Conservation (phyloP, 441 rosid species). For the Adansonia madagascariensis region DNA sequence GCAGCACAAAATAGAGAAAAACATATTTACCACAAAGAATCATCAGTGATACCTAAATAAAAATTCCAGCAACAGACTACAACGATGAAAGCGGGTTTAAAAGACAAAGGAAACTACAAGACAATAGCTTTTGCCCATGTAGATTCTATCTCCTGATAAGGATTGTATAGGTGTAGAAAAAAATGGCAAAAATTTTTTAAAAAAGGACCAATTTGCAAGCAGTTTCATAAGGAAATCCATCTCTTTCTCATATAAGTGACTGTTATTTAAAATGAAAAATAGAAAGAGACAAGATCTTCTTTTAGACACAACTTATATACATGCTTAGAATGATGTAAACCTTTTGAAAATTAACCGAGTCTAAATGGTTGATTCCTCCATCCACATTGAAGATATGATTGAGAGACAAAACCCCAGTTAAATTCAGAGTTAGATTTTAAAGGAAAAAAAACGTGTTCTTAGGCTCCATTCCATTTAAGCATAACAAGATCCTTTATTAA, state of each 20-base stretch:
- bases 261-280: neutral
- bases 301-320: neutral
- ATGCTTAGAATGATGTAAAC: neutral
- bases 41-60: neutral
- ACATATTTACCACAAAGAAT: conserved; percentile 23
- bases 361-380: neutral
- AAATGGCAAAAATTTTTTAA: neutral
- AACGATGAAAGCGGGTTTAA: neutral
- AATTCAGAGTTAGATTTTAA: neutral
- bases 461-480: neutral
- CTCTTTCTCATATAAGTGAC: neutral
- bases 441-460: neutral
- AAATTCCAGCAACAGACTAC: conserved; percentile 20
- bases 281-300: neutral
- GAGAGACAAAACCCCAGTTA: neutral
- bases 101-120: conserved; percentile 5
- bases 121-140: neutral
- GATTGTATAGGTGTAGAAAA: neutral
- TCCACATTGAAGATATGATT: neutral
- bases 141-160: neutral
- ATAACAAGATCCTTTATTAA: neutral
- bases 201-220: neutral
- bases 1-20: conserved; percentile 38
- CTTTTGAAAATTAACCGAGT: neutral
- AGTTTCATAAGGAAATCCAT: neutral